Conservation (phyloP, 345 rosid species). For the Salix suchowensis region DNA sequence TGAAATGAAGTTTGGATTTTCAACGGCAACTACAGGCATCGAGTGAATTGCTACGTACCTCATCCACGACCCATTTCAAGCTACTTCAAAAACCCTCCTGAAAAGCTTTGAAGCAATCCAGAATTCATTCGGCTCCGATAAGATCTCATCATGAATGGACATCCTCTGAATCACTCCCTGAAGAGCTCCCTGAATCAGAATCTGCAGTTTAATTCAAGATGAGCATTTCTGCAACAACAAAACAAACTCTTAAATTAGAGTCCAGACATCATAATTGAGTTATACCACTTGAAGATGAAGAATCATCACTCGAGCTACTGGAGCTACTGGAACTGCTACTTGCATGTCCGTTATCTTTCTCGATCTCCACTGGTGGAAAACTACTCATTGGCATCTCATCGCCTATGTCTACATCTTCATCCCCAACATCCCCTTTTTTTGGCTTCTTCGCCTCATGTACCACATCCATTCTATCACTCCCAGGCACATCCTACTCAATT, state of each 20-base stretch:
- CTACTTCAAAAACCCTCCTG: neutral
- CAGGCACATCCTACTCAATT: conserved; percentile 25
- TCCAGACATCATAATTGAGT: neutral
- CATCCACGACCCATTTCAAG: neutral
- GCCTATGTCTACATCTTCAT: conserved; percentile 89
- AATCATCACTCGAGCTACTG: conserved; percentile 45
- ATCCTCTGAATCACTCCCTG: conserved; percentile 37
- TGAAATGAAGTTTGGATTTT: neutral
- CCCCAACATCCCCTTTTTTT: conserved; percentile 70
- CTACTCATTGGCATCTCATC: conserved; percentile 72
- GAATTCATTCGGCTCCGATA: neutral
- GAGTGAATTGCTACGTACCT: neutral
- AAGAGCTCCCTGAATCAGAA: conserved; percentile 36
- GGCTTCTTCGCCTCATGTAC: conserved; percentile 47
- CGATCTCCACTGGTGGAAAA: conserved; percentile 83
- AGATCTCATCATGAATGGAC: conserved; percentile 19
- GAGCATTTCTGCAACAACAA: neutral
- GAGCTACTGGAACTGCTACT: conserved; percentile 54
- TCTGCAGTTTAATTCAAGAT: conserved; percentile 15
- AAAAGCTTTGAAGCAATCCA: neutral
- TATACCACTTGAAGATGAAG: conserved; percentile 68
- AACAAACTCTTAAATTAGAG: neutral
- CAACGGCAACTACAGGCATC: neutral
- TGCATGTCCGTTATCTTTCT: conserved; percentile 54
- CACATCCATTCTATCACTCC: conserved; percentile 39